phyloP scores from a whole-genome alignment of 2,329 filamentous ascomycete genomes.

The Raffaelea ambrosiae region DNA sequence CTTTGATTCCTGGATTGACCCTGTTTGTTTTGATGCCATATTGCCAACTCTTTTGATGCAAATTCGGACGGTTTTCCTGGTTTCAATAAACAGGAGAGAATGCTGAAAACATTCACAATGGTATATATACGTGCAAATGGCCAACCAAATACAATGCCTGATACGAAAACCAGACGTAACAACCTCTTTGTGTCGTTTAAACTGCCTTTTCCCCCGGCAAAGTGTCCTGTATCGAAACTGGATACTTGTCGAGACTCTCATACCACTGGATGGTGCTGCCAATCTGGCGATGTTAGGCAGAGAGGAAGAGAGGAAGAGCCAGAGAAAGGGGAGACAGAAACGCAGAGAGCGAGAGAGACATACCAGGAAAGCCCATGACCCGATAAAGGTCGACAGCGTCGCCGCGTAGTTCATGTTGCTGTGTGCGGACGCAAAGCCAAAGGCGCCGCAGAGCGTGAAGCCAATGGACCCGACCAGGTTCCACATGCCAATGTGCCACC shows the following conservation, averaged over 20 bases:
- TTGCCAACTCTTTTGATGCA: no score
- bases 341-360: conserved; percentile 5
- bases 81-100: no score
- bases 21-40: no score
- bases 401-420: conserved; percentile 37
- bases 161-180: no score
- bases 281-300: conserved; percentile 14
- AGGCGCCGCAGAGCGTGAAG: conserved; percentile 52
- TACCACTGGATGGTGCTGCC: conserved; percentile 23
- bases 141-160: no score
- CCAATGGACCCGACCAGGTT: conserved; percentile 56
- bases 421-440: conserved; percentile 38
- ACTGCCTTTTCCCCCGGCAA: neutral
- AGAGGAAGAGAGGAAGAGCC: neutral
- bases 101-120: no score
- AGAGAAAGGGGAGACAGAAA: neutral
- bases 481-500: conserved; percentile 61
- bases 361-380: conserved; percentile 39
- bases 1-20: no score
- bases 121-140: no score
- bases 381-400: conserved; percentile 39
- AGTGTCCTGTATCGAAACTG: conserved; percentile 14
- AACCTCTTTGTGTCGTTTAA: no score
- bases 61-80: no score
- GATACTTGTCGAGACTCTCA: conserved; percentile 24